Evolutionary conservation across 768 basidiomycete species (phyloP), one percentile per base, ranked within the genome.

Genomic region (Tulasnella calospora): DNA sequence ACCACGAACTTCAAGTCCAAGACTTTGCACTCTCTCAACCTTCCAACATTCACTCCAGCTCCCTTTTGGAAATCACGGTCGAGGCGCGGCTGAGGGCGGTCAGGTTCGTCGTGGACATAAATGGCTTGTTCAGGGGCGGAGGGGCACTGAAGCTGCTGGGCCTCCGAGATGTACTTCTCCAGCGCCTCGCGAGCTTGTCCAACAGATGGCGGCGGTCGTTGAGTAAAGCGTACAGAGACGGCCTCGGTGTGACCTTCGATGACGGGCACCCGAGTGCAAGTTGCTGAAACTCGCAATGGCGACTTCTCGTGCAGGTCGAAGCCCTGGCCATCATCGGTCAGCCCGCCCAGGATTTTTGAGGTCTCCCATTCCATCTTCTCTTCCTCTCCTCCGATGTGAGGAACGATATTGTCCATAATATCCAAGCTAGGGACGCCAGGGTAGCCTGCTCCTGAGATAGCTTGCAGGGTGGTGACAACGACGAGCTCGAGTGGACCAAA

Each of bases 361-460:
- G 94, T 92, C 86, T 99, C 98, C 98, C 98, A 99, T 84, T 99
- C 97, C 81, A 99, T 95, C 84, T 99, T 99, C 83, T 99, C 98
- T 82, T 95, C 94, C 83, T 98, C 97, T 72, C 96, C 95, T 23
- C 89, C 85, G 84, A 99, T 99, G 85, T 94, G 91, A 6, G 98
- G 98, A 1, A 99, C 92, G 83, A 99, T 88, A 86, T 99, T 99
- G 86, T 99, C 98, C 81, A 98, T 82, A 84, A 98, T 94, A 85
- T 99, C 98, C 78, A 99, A 87, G 61, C 89, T 88, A 17, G 95
- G 85, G 0, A 99, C 91, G 74, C 97, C 98, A 1, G 98, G 98
- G 86, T 99, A 99, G n/a, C 98, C 98, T 0, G 90, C 96, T 47
- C 98, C 98, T 0, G 94, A 96, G 85, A 99, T 96, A 79, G 98